These are phyloP conservation scores for Geotrichum citri-aurantii DNA, from an alignment of 1,139 yeast species.

Conservation along the genomic window DNA sequence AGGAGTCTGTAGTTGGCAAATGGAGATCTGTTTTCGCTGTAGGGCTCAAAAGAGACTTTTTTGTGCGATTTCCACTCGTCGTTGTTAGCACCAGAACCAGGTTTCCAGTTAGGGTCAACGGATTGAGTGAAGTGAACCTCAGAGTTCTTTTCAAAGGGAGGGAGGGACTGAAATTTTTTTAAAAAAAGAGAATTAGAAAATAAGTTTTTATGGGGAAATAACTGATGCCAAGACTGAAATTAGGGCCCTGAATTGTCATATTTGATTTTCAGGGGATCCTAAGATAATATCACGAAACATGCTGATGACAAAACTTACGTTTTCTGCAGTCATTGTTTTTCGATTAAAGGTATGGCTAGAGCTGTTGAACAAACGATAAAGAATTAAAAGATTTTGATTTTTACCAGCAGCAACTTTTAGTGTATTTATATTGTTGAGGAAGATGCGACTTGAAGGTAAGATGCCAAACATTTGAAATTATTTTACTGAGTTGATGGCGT, in stretches of 20 bases:
- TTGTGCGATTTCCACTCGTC: conserved; percentile 38
- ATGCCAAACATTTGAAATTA: neutral
- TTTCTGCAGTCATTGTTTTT: neutral
- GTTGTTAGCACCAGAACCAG: conserved; percentile 46
- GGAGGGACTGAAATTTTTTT: neutral
- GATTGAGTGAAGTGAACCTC: conserved; percentile 23
- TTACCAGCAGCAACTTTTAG: neutral
- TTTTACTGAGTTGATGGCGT: neutral
- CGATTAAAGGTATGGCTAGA: neutral
- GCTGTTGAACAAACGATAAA: neutral
- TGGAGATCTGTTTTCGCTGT: conserved; percentile 40
- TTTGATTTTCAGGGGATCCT: neutral
- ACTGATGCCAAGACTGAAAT: neutral
- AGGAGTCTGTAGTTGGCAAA: conserved; percentile 48
- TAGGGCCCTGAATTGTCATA: neutral
- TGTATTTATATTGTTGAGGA: neutral
- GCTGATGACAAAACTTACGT: neutral
- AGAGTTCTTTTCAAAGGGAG: conserved; percentile 27
- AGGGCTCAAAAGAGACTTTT: conserved; percentile 49
- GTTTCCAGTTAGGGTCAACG: conserved; percentile 38
- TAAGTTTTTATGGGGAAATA: neutral
- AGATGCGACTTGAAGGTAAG: neutral
- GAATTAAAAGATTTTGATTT: neutral
- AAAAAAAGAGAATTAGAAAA: neutral
- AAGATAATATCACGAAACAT: neutral